A percentile compares a stretch with the other conserved stretches of the same genome.
phyloP scores from a whole-genome alignment of 164 flowering plant species.

The Brasenia schreberi region DNA sequence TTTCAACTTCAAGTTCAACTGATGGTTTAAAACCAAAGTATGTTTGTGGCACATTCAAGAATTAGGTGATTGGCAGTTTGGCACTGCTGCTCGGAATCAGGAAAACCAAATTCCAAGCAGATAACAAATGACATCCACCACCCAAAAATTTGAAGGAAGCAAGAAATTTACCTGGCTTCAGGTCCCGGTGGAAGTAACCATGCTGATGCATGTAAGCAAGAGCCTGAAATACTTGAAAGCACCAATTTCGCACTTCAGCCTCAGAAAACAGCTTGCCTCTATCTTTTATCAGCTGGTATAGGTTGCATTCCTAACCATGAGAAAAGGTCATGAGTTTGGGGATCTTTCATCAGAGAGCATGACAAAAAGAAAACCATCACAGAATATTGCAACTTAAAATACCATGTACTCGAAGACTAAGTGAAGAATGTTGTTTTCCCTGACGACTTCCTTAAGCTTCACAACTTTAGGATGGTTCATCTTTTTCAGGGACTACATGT shows the following conservation, averaged over 20 bases:
- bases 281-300: conserved; percentile 89
- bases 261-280: conserved; percentile 68
- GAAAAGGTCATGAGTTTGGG: neutral
- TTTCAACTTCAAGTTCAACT: too few species aligned
- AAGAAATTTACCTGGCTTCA: conserved; percentile 21
- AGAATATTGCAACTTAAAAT: conserved; percentile 2
- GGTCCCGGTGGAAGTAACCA: conserved; percentile 32
- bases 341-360: too few species aligned
- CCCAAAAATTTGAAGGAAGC: neutral
- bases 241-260: conserved; percentile 84
- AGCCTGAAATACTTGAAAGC: conserved; percentile 96
- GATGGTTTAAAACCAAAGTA: too few species aligned
- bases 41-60: too few species aligned
- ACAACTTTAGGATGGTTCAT: conserved; percentile 94
- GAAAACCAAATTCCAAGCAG: too few species aligned
- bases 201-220: conserved; percentile 89
- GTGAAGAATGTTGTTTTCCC: conserved; percentile 76
- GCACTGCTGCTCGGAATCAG: too few species aligned
- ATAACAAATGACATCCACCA: too few species aligned
- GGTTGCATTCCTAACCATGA: conserved; percentile 66
- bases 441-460: conserved; percentile 95
- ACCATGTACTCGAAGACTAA: conserved; percentile 98
- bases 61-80: too few species aligned
- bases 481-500: conserved; percentile 69
- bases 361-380: neutral